phyloP scores from a whole-genome alignment of 305 asterid genomes.

The Fraxinus albicans region DNA sequence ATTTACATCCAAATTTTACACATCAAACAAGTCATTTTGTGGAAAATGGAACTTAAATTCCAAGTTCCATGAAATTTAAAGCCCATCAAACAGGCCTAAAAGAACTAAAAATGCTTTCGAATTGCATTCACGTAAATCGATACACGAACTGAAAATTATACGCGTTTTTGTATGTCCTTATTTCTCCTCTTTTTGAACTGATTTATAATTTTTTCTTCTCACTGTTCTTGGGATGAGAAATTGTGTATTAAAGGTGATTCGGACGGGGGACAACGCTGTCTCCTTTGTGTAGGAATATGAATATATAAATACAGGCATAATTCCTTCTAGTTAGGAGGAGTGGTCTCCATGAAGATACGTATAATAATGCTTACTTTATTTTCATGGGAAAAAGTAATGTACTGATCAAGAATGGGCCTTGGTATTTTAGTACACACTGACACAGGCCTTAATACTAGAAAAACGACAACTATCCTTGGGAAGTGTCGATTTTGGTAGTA shows the following conservation, averaged over 20 bases:
- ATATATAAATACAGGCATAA: conserved; percentile 39
- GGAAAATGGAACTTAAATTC: too few species aligned
- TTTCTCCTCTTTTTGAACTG: too few species aligned
- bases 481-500: too few species aligned
- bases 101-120: too few species aligned
- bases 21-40: too few species aligned
- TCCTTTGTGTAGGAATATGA: conserved; percentile 56
- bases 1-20: too few species aligned
- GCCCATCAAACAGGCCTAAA: too few species aligned
- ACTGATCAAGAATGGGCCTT: conserved; percentile 12
- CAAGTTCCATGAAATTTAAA: too few species aligned
- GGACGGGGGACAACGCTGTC: conserved; percentile 61
- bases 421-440: conserved; percentile 24
- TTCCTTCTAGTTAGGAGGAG: conserved; percentile 40
- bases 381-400: conserved; percentile 1
- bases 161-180: too few species aligned
- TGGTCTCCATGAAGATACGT: conserved; percentile 34
- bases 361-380: not conserved
- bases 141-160: too few species aligned
- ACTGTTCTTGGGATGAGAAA: conserved; percentile 36
- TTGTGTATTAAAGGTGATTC: conserved; percentile 25
- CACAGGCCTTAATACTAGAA: not conserved
- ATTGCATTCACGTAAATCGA: too few species aligned
- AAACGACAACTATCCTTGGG: conserved; percentile 5
- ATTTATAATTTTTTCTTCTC: too few species aligned